Conservation (phyloP, 2,329 filamentous ascomycete species). For the Boeremia exigua region DNA sequence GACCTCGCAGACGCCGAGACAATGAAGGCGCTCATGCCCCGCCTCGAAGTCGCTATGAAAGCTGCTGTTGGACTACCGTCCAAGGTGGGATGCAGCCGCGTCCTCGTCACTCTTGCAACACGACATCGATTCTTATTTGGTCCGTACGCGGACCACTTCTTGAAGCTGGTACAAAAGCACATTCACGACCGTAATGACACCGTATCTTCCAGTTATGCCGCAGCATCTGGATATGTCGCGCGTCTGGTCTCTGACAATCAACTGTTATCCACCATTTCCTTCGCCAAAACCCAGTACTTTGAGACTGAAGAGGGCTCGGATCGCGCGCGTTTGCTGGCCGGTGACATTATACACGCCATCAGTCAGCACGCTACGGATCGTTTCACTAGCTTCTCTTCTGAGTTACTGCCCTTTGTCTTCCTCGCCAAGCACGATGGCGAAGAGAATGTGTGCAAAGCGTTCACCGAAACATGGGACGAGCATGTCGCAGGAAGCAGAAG, state of each 20-base stretch:
- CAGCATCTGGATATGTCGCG: slow-evolving; percentile 83
- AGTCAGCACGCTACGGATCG: slow-evolving; percentile 88
- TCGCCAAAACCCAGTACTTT: slow-evolving; percentile 76
- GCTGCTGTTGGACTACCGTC: slow-evolving; percentile 88
- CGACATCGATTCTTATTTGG: slow-evolving; percentile 77
- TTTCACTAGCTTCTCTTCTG: slow-evolving; percentile 76
- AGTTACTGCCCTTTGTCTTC: slow-evolving; percentile 85
- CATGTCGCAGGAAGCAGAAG: slow-evolving; percentile 85
- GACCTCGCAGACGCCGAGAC: slow-evolving; percentile 79
- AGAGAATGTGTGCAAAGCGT: slow-evolving; percentile 78
- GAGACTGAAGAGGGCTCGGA: slow-evolving; percentile 78
- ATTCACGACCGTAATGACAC: slow-evolving; percentile 93
- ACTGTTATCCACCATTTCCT: slow-evolving; percentile 60
- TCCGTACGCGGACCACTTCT: slow-evolving; percentile 75
- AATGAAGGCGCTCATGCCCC: slow-evolving; percentile 76
- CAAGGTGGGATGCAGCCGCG: slow-evolving; percentile 87
- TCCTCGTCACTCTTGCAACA: slow-evolving; percentile 84
- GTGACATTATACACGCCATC: slow-evolving; percentile 81
- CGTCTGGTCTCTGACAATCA: slow-evolving; percentile 66
- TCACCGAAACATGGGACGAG: slow-evolving; percentile 85
- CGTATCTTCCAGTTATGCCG: slow-evolving; percentile 87
- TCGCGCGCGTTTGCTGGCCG: slow-evolving; percentile 73
- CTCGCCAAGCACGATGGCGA: slow-evolving; percentile 85
- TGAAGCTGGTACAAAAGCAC: slow-evolving; percentile 79
- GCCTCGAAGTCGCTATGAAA: slow-evolving; percentile 80